Evolutionary conservation across 139 green algal species (phyloP).

Genomic region (Asterochloris erici): DNA sequence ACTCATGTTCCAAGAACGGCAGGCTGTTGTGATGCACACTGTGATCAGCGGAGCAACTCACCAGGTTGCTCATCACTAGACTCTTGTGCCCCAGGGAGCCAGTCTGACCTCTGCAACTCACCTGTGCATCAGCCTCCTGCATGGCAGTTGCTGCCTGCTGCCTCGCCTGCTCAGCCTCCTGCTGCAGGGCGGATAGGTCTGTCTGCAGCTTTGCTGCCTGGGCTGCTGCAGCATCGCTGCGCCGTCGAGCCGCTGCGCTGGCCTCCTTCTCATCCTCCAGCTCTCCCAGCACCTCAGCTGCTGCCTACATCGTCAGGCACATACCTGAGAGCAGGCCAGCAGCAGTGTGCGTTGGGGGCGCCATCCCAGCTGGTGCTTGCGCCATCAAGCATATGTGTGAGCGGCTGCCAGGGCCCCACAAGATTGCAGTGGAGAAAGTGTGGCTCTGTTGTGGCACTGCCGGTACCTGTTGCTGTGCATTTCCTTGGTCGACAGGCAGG

Average conservation of each 20-base stretch:
- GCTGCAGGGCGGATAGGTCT: neutral
- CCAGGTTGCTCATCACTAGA: neutral
- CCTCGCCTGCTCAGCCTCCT: constrained; percentile 1
- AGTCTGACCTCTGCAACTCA: neutral
- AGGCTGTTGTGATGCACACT: neutral
- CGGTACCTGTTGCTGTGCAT: neutral
- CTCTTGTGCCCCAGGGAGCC: neutral
- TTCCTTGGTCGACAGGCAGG: neutral
- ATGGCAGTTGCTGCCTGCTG: neutral
- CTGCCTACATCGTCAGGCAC: neutral
- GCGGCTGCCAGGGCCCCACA: neutral
- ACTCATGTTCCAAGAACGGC: neutral
- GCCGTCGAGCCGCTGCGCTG: neutral
- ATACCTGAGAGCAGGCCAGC: no score
- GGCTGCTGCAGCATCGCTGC: constrained; percentile 2
- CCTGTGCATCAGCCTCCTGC: neutral
- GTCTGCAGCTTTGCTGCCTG: neutral
- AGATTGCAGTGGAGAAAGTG: neutral
- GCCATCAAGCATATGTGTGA: neutral
- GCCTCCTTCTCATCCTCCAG: constrained; percentile 14
- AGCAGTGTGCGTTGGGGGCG: neutral
- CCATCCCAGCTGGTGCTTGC: no score
- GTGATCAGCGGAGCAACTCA: neutral
- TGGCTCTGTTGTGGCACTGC: neutral
- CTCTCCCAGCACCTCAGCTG: constrained; percentile 12